Conservation (phyloP, 352 stramenopile species). For the Phytophthora pinifolia region DNA sequence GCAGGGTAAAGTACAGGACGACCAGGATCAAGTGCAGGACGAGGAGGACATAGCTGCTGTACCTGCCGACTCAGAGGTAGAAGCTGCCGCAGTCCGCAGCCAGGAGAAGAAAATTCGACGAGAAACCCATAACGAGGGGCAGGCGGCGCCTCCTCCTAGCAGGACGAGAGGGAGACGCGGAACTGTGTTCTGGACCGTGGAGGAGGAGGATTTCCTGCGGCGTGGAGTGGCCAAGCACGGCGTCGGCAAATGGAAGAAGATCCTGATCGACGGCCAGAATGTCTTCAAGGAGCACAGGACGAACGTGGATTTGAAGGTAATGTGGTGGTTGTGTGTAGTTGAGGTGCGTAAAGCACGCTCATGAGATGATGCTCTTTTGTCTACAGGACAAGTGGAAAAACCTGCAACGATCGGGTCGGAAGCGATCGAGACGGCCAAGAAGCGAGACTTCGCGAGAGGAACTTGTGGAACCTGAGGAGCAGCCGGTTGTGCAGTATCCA, state of each 20-base stretch:
- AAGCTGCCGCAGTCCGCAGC: too few relatives aligned
- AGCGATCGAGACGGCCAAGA: conserved; percentile 5
- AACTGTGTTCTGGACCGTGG: conserved; percentile 41
- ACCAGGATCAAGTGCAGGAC: background rate
- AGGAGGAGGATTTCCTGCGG: conserved; percentile 46
- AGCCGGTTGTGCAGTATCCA: background rate
- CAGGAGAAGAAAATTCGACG: too few relatives aligned
- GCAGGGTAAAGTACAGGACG: background rate
- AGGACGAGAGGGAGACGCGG: conserved; percentile 20
- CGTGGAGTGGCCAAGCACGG: conserved; percentile 44
- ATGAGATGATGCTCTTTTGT: background rate
- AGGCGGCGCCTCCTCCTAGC: background rate
- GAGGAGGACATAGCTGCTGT: background rate
- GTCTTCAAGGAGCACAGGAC: conserved; percentile 54
- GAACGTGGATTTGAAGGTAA: conserved; percentile 70
- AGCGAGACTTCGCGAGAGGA: background rate
- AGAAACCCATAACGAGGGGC: too few relatives aligned
- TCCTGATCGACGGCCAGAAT: conserved; percentile 34
- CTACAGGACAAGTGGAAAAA: conserved; percentile 54
- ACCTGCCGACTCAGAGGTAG: too few relatives aligned
- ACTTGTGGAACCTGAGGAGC: background rate
- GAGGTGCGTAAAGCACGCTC: background rate
- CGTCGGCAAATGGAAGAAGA: conserved; percentile 46
- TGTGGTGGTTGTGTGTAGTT: background rate
- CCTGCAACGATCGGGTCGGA: conserved; percentile 16